phyloP scores from a whole-genome alignment of 805 yeast genomes.

The Metschnikowia henanensis region DNA sequence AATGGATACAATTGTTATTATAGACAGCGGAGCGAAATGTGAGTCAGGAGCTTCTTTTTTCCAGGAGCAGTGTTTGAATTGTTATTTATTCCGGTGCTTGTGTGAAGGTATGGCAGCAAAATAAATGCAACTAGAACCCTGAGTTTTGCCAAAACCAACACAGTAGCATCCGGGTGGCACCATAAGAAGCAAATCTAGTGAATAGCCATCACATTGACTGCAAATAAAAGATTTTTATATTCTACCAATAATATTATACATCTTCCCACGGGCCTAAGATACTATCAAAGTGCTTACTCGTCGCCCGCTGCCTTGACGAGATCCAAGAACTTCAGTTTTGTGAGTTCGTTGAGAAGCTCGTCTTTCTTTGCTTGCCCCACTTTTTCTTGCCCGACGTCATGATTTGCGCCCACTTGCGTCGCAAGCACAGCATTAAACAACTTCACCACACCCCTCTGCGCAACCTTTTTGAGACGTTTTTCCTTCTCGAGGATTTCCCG shows the following conservation, averaged over 20 bases:
- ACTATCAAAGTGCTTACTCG: slow-evolving; percentile 3
- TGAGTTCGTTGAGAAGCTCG: slow-evolving; percentile 69
- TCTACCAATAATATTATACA: not conserved
- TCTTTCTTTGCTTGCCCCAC: slow-evolving; percentile 51
- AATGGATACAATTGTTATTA: too few relatives aligned
- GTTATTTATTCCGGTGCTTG: too few relatives aligned
- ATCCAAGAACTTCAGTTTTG: slow-evolving; percentile 88
- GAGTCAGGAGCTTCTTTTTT: too few relatives aligned
- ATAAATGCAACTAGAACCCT: too few relatives aligned
- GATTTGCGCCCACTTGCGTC: slow-evolving; percentile 65
- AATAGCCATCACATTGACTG: too few relatives aligned
- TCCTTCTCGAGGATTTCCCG: slow-evolving; percentile 66
- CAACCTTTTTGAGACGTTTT: slow-evolving; percentile 68
- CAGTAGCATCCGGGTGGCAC: too few relatives aligned
- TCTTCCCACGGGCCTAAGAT: not conserved
- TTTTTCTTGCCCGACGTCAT: slow-evolving; percentile 47
- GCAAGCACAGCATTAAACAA: slow-evolving; percentile 81
- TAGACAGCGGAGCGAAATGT: too few relatives aligned
- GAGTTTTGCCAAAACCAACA: too few relatives aligned
- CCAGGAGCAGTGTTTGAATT: too few relatives aligned
- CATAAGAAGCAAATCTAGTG: too few relatives aligned
- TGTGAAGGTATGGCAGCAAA: too few relatives aligned
- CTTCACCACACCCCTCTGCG: slow-evolving; percentile 85
- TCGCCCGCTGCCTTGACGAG: slow-evolving; percentile 79
- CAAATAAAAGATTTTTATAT: too few relatives aligned